A percentile compares a stretch with the other conserved stretches of the same genome.
phyloP scores from a whole-genome alignment of 2,329 filamentous ascomycete genomes.

The Paradendryphiella salina region DNA sequence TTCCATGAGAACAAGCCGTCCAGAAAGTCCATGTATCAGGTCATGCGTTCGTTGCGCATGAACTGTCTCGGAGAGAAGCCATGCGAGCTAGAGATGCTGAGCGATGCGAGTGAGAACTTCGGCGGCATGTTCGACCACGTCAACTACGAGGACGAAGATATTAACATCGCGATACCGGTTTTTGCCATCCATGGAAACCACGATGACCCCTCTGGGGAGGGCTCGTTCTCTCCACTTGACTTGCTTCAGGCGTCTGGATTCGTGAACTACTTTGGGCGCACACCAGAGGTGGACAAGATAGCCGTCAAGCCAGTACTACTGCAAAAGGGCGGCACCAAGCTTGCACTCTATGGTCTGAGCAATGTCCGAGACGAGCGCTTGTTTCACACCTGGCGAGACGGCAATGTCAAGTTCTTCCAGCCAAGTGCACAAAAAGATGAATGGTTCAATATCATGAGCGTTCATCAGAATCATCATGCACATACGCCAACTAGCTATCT shows the following conservation, averaged over 20 bases:
- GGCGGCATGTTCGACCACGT: constrained; percentile 86
- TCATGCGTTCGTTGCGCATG: constrained; percentile 90
- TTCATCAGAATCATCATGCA: constrained; percentile 95
- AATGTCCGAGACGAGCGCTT: constrained; percentile 95
- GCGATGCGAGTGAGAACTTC: constrained; percentile 89
- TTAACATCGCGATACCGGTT: constrained; percentile 94
- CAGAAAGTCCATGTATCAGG: constrained; percentile 92
- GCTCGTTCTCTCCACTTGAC: constrained; percentile 87
- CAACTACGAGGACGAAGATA: constrained; percentile 96
- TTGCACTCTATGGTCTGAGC: constrained; percentile 90
- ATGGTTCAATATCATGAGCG: constrained; percentile 94
- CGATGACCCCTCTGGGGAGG: constrained; percentile 96
- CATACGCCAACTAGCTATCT: constrained; percentile 92
- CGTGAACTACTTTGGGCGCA: constrained; percentile 93
- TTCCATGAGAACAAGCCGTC: constrained; percentile 99
- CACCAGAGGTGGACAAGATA: constrained; percentile 91
- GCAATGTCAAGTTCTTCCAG: constrained; percentile 90
- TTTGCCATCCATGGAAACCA: constrained; percentile 99
- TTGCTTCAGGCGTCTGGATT: constrained; percentile 87
- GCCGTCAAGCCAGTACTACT: constrained; percentile 87
- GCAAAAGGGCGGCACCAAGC: constrained; percentile 89
- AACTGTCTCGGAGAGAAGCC: constrained; percentile 96
- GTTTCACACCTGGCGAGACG: constrained; percentile 89
- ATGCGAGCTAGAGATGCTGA: constrained; percentile 91
- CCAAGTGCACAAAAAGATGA: constrained; percentile 78